Percentiles rank a stretch among this genome's conserved stretches.
These are phyloP conservation scores for Xylaria bambusicola DNA, from an alignment of 495 filamentous ascomycete genomes.

Conservation along the genomic window DNA sequence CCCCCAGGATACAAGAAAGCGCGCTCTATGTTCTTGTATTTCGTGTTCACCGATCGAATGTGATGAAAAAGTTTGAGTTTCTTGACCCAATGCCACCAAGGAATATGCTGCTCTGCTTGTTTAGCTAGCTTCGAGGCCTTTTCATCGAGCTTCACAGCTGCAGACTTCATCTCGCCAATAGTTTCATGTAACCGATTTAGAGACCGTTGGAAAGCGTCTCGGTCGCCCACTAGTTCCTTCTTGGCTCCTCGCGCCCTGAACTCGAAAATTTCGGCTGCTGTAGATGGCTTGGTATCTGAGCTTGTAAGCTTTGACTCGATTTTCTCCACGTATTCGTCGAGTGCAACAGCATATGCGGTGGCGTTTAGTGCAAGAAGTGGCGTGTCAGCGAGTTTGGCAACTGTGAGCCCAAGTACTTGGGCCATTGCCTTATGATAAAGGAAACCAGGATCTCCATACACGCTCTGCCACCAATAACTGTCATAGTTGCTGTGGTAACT, in stretches of 20 bases:
- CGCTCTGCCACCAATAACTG: constrained; percentile 83
- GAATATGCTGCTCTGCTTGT: constrained; percentile 67
- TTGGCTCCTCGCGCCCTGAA: constrained; percentile 46
- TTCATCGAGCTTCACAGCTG: constrained; percentile 58
- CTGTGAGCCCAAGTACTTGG: constrained; percentile 74
- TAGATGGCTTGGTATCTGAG: constrained; percentile 44
- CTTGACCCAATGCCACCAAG: constrained; percentile 80
- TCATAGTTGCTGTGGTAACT: constrained; percentile 83
- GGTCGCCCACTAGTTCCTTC: constrained; percentile 53
- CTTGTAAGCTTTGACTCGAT: constrained; percentile 62
- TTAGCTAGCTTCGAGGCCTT: constrained; percentile 64
- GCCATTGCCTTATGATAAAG: constrained; percentile 78
- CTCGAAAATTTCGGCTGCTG: constrained; percentile 50
- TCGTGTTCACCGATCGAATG: constrained; percentile 65
- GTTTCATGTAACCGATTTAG: constrained; percentile 46
- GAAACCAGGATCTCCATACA: constrained; percentile 82
- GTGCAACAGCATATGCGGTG: constrained; percentile 67
- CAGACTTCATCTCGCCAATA: constrained; percentile 56
- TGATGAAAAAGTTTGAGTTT: constrained; percentile 63
- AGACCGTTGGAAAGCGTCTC: constrained; percentile 52
- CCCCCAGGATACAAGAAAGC: constrained; percentile 77
- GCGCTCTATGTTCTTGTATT: constrained; percentile 78
- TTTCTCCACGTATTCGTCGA: constrained; percentile 65
- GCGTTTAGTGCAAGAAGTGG: constrained; percentile 78
- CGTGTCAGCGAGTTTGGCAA: constrained; percentile 78